Conservation (phyloP, 1,284 basidiomycete species). For the Sphagnurus paluster region DNA sequence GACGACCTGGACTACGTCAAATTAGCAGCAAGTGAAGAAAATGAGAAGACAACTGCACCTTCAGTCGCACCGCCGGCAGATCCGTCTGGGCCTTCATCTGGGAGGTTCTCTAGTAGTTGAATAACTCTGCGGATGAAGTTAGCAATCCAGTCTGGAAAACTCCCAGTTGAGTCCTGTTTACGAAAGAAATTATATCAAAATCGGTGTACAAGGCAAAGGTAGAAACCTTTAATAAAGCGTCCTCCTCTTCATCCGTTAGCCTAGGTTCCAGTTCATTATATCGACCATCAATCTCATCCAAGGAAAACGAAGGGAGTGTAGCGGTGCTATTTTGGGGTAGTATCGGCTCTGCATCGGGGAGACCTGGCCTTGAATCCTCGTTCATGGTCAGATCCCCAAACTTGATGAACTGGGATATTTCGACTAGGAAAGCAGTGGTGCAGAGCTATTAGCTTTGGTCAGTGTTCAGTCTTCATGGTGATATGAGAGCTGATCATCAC, state of each 20-base stretch:
- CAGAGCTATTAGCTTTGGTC: slow-evolving; percentile 46
- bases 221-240: slow-evolving; percentile 50
- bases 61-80: slow-evolving; percentile 59
- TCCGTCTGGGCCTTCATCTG: slow-evolving; percentile 73
- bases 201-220: neutral
- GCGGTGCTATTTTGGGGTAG: slow-evolving; percentile 26
- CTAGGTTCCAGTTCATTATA: slow-evolving; percentile 25
- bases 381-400: slow-evolving; percentile 72
- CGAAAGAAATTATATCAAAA: neutral
- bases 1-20: slow-evolving; percentile 56
- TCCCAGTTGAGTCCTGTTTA: slow-evolving; percentile 54
- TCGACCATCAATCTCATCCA: slow-evolving; percentile 33
- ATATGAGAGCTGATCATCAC: slow-evolving; percentile 37
- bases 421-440: slow-evolving; percentile 76
- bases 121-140: slow-evolving; percentile 84
- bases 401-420: slow-evolving; percentile 80
- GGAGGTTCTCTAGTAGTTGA: slow-evolving; percentile 83
- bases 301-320: slow-evolving; percentile 35
- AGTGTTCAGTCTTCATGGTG: slow-evolving; percentile 2
- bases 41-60: slow-evolving; percentile 35
- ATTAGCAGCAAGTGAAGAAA: slow-evolving; percentile 2
- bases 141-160: slow-evolving; percentile 80
- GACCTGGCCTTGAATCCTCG: slow-evolving; percentile 26
- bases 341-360: slow-evolving; percentile 33
- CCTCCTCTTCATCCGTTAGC: slow-evolving; percentile 57